Evolutionary conservation across 164 flowering plant genomes (phyloP), one percentile per base, ranked within the genome.

Genomic region (Annona squamosa): DNA sequence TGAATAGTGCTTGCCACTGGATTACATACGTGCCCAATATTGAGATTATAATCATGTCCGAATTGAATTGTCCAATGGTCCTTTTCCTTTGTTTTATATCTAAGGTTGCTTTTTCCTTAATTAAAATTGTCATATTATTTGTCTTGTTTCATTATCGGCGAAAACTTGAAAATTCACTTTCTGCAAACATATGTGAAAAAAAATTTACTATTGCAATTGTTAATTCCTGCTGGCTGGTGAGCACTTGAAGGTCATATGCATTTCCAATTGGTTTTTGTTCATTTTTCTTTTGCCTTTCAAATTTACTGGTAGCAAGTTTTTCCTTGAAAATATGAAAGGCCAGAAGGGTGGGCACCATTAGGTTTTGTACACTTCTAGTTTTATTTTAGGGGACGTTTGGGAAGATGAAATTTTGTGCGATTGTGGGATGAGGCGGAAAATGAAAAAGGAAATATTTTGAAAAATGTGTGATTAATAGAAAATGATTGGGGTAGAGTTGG

Each of bases 141-240:
- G 26, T 48, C 52, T 7, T 64, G 73, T 68, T 62, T 26, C 75
- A 77, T 74, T 80, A 80, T 76, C 1, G 71, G 63, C 68, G 72
- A 72, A 69, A 72, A 57, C 69, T 75, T 76, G 62, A 73, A 42
- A 75, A 69, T 68, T 71, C 42, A n/a, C 41, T 46, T 71, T 56
- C 65, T 73, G n/a, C 72, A 68, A 71, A 17, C 77, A 84, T 73
- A 74, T 52, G 7, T 16, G 3, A 16, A 52, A 2, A 7, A 16
- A 52, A 52, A 52, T 75, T 46, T 37, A 12, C 12, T 72, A 6
- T 46, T 65, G 16, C 46, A 48, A n/a, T 63, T 37, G 41, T 4
- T 18, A 4, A 41, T 4, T 37, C 62, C 41, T 62, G 16, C 45
- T 37, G 17, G 52, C 44, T 52, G 67, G 63, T 73, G 63, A 45